Base-by-base conservation (phyloP, 352 stramenopile species). In the Pythium rhizo-oryzae region DNA sequence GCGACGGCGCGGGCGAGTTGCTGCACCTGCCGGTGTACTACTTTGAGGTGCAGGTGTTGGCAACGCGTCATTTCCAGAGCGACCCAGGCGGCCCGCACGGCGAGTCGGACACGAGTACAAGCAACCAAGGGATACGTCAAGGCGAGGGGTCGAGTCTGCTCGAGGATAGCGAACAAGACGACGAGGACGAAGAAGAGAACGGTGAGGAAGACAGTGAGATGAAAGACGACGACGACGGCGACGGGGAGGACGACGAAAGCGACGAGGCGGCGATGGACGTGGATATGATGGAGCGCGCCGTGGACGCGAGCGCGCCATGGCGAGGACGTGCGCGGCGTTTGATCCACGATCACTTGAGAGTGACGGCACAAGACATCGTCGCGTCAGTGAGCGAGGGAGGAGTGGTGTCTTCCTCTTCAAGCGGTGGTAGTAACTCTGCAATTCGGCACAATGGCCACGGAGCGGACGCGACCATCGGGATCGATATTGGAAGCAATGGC, bases 41-140 rank as follows among this genome's bases (percentile, higher is more conserved):
- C 69, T 88, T 70, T 47, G 82, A 90, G 72, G 76, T 74, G 50
- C 78, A 77, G 30, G 68, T 89, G 52, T 15, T 89, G 28, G 70
- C 82, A 11, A 86, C 80, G 33, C 46, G 39, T 9, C 16, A 49
- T 44, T 65, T 70, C 57, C 64, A 70, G 33, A 41, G 47, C 4
- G 41, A 43, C 16, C 41, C 52, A 18, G 30, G 57, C n/a, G n/a
- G n/a, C n/a, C n/a, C n/a, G n/a, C n/a, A n/a, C n/a, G n/a, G n/a
- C 57, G 24, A 44, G n/a, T 37, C 39, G 9, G 28, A 28, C n/a
- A 52, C 62, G 28, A 33, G 28, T 33, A 6, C 28, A 33, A 33
- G 28, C 6, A 6, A 6, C 3, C 28, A 6, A 33, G 28, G 28
- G 6, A 33, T 33, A 2, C 28, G 6, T 33, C 28, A 33, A 6